A percentile compares a stretch with the other conserved stretches of the same genome.
Conservation (phyloP, 768 basidiomycete genomes). For the Trametes sanguinea region DNA sequence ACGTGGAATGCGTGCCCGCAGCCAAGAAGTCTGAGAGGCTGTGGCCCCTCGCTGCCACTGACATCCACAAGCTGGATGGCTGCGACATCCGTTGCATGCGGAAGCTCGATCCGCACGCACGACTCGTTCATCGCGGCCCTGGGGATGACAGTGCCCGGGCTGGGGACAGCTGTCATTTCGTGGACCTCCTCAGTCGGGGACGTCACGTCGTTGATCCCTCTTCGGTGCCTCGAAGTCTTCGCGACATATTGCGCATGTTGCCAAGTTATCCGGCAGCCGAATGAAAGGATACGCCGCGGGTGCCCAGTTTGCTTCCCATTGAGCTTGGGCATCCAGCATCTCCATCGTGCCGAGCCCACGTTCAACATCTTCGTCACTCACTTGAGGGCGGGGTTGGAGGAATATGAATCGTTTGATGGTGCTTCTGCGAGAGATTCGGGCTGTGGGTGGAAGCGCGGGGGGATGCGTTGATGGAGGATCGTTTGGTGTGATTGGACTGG, state of each 20-base stretch:
- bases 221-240: constrained; percentile 81
- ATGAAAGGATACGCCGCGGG: constrained; percentile 77
- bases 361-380: background rate
- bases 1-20: constrained; percentile 94
- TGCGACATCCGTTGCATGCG: background rate
- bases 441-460: background rate
- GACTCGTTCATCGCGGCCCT: background rate
- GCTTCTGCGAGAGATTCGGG: background rate
- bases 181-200: background rate
- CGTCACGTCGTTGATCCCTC: constrained; percentile 27
- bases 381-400: background rate
- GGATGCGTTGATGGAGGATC: background rate
- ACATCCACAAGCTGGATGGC: background rate
- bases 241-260: constrained; percentile 80
- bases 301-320: constrained; percentile 81
- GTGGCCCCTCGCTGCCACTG: constrained; percentile 58
- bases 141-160: no score
- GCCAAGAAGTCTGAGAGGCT: constrained; percentile 70
- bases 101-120: background rate
- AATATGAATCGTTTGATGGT: constrained; percentile 4
- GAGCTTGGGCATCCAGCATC: background rate
- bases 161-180: no score
- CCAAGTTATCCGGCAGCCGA: constrained; percentile 77
- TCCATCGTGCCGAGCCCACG: background rate
- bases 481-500: background rate